Base-by-base conservation (phyloP, 1,284 basidiomycete species). In the Grifola frondosa region DNA sequence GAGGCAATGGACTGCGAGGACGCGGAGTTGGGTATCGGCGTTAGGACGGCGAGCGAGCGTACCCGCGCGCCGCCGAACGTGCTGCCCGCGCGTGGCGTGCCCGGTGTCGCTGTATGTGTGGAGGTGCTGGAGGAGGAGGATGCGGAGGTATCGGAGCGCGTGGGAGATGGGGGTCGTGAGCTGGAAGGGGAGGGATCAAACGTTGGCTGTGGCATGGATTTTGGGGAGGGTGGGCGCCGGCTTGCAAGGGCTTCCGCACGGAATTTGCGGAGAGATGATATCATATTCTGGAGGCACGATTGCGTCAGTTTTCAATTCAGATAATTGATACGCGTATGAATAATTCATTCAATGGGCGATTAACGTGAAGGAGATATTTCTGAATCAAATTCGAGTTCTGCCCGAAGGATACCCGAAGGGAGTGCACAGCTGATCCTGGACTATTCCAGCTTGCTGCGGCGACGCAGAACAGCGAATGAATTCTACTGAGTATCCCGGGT, bases 91-190 rank as follows among this genome's bases (percentile, higher is more conserved):
- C 45, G 46, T 10, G 52, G 62, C 15, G 61, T 60, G 13, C 48
- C 41, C n/a, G 69, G 63, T 17, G 62, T 64, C 7, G 62, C 62
- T 7, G 65, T 67, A 37, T 61, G 60, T 11, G 59, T 62, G 1
- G 62, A 58, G 8, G 44, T 53, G 21, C 55, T 57, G 8, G 57
- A 58, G 16, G 57, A 42, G 17, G 63, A 54, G 25, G 66, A 62
- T 19, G 57, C 48, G 42, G 52, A 58, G n/a, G 58, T 71, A 23
- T 57, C 53, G 9, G 74, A 76, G 10, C 70, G 72, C 13, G 75
- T 63, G 10, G 74, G 78, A 2, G 76, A 80, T 39, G 63, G 26
- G 54, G 70, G 35, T 59, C 67, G 52, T 7, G 55, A 57, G 4
- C 58, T 50, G 10, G 56, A 31, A 7, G 54, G 46, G 9, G 58